Conservation (phyloP, 2,329 filamentous ascomycete genomes). For the Aureobasidium sp. region DNA sequence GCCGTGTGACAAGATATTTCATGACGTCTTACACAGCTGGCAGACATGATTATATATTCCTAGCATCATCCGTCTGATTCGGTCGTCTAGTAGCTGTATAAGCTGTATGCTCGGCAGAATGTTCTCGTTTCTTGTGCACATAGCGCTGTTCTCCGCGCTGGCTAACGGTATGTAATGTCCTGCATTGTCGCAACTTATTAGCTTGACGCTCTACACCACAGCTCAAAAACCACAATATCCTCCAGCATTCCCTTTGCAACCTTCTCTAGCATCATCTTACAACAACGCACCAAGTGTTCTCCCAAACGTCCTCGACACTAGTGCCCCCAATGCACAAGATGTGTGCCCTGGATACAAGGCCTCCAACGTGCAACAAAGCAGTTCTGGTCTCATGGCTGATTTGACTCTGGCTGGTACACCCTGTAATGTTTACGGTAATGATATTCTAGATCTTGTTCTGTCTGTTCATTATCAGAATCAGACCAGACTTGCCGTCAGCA, state of each 20-base stretch:
- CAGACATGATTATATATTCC: neutral
- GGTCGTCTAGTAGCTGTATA: neutral
- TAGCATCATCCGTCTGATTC: neutral
- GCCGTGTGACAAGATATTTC: neutral
- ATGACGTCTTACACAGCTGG: neutral
- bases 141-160: neutral
- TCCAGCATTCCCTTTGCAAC: slow-evolving; percentile 21
- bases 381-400: slow-evolving; percentile 20
- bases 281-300: slow-evolving; percentile 21
- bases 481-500: slow-evolving; percentile 18
- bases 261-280: slow-evolving; percentile 14
- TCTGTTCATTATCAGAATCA: slow-evolving; percentile 22
- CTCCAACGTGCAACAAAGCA: slow-evolving; percentile 19
- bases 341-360: slow-evolving; percentile 24
- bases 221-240: slow-evolving; percentile 21
- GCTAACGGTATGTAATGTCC: neutral
- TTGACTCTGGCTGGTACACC: slow-evolving; percentile 20
- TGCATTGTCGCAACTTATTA: neutral
- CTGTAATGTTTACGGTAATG: slow-evolving; percentile 24
- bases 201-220: neutral
- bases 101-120: neutral
- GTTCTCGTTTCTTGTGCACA: neutral
- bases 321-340: slow-evolving; percentile 20
- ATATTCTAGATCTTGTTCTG: slow-evolving; percentile 20
- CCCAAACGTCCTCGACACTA: slow-evolving; percentile 19